These are phyloP conservation scores for Paraphaeosphaeria sporulosa DNA, from an alignment of 2,329 filamentous ascomycete species.

Conservation along the genomic window DNA sequence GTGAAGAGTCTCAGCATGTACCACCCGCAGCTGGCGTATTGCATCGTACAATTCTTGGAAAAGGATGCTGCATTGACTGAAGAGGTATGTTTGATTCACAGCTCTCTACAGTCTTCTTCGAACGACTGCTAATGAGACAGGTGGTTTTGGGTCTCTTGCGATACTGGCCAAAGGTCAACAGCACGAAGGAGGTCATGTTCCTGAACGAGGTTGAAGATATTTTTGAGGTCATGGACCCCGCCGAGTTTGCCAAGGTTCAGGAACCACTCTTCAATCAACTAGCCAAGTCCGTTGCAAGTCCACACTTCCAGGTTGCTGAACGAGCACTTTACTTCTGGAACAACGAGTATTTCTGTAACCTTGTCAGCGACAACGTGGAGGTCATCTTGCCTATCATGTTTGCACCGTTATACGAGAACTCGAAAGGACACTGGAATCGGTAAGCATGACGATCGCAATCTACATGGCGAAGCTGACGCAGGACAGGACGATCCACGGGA, in stretches of 20 bases:
- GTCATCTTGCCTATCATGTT: constrained; percentile 99
- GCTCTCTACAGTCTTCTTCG: constrained; percentile 3
- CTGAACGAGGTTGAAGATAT: constrained; percentile 99
- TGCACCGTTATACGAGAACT: constrained; percentile 96
- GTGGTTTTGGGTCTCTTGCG: constrained; percentile 92
- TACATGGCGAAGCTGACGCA: constrained; percentile 25
- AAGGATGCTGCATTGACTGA: constrained; percentile 97
- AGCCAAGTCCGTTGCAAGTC: constrained; percentile 96
- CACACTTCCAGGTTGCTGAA: constrained; percentile 98
- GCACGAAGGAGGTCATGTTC: constrained; percentile 99
- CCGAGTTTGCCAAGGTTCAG: constrained; percentile 98
- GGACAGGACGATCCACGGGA: constrained; percentile 92
- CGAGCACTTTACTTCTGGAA: constrained; percentile 99
- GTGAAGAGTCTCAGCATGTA: constrained; percentile 99
- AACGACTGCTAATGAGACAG: constrained; percentile 53
- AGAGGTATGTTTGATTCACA: constrained; percentile 68
- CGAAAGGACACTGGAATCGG: constrained; percentile 99
- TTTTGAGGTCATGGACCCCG: constrained; percentile 99
- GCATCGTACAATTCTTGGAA: constrained; percentile 97
- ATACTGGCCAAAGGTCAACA: constrained; percentile 99
- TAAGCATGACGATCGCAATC: constrained; percentile 54
- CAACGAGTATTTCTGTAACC: constrained; percentile 99
- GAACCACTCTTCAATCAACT: constrained; percentile 97
- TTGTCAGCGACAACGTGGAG: constrained; percentile 98
- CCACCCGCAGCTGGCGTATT: constrained; percentile 96